Conservation (phyloP, 805 yeast species). For the Candida jianshihensis region DNA sequence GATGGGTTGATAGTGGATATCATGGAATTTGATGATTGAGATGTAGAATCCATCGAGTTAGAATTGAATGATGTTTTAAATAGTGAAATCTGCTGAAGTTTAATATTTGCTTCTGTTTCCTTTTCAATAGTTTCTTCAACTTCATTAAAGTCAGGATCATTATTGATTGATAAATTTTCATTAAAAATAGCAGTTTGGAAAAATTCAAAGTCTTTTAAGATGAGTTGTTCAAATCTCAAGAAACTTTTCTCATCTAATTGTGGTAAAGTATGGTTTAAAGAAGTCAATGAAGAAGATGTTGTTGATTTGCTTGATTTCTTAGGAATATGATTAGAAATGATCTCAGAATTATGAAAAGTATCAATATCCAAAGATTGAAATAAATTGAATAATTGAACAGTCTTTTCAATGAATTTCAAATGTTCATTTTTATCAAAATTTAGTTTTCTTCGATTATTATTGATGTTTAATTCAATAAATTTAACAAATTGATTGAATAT, state of each 20-base stretch:
- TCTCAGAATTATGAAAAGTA: neutral
- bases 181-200: neutral
- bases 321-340: neutral
- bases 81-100: neutral
- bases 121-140: neutral
- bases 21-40: too few species aligned
- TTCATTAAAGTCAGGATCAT: neutral
- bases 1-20: neutral
- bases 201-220: neutral
- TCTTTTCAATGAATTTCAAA: slow-evolving; percentile 15
- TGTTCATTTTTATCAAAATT: slow-evolving; percentile 17
- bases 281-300: neutral
- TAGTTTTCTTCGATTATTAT: slow-evolving; percentile 20
- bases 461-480: slow-evolving; percentile 17
- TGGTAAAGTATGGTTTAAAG: neutral
- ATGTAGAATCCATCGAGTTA: too few species aligned
- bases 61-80: neutral
- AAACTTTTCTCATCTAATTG: neutral
- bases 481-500: slow-evolving; percentile 10
- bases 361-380: neutral
- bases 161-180: neutral
- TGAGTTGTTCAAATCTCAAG: neutral
- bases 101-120: neutral
- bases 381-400: slow-evolving; percentile 5
- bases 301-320: neutral